Evolutionary conservation across 2,329 filamentous ascomycete species (phyloP).

Genomic region (Fusarium denticulatum): DNA sequence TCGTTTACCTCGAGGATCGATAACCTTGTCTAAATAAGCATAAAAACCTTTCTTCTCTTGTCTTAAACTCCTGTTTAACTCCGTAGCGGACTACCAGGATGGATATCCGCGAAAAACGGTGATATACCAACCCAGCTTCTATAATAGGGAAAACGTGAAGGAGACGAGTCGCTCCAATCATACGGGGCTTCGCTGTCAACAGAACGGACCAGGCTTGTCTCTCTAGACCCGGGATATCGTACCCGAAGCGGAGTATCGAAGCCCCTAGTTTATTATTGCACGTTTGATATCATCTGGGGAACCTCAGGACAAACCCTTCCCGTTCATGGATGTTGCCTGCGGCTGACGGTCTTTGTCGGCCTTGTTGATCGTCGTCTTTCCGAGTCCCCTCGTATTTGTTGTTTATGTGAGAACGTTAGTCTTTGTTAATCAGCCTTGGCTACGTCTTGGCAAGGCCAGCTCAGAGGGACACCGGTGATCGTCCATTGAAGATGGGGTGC

Average conservation of each 20-base stretch:
- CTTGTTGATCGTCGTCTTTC: constrained; percentile 2
- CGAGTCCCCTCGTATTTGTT: not conserved
- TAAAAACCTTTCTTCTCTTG: constrained; percentile 11
- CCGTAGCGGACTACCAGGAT: not conserved
- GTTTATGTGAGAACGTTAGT: not conserved
- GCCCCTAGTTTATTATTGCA: constrained; percentile 24
- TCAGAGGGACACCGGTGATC: not conserved
- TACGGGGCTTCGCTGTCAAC: not conserved
- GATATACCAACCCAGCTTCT: constrained; percentile 9
- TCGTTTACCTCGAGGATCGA: not conserved
- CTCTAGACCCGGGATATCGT: not conserved
- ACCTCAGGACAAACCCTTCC: not conserved
- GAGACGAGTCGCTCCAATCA: constrained; percentile 15
- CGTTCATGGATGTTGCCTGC: not conserved
- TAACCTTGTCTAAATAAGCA: constrained; percentile 29
- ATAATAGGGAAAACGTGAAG: constrained; percentile 5
- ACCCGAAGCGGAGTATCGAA: constrained; percentile 6
- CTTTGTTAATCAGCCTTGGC: constrained; percentile 14
- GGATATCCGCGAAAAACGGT: constrained; percentile 2
- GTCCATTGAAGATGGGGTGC: not conserved
- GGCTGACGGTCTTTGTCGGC: not conserved
- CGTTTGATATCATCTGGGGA: constrained; percentile 25
- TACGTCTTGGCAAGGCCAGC: constrained; percentile 7
- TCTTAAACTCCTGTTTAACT: not conserved
- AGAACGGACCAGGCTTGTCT: not conserved